Conservation (phyloP, 345 rosid species). For the Limnanthes douglasii region DNA sequence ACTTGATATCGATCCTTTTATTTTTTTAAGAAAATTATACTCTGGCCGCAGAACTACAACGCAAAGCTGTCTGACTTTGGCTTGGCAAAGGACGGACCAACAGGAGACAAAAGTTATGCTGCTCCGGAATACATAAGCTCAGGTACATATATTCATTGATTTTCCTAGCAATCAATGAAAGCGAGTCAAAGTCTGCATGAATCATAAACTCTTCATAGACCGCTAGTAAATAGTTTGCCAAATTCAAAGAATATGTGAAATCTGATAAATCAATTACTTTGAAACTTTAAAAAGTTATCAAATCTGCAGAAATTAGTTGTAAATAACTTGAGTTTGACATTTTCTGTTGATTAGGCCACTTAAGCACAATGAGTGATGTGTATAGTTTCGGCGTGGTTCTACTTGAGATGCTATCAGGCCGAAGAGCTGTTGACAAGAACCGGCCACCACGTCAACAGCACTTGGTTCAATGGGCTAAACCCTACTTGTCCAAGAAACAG, state of each 20-base stretch:
- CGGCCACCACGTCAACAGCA: conserved; percentile 38
- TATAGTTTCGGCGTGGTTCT: conserved; percentile 68
- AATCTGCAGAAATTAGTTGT: no score
- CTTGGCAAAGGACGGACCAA: conserved; percentile 89
- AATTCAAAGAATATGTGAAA: no score
- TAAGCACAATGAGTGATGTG: conserved; percentile 45
- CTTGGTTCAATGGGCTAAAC: conserved; percentile 71
- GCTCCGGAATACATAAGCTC: conserved; percentile 91
- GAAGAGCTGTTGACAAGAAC: conserved; percentile 31
- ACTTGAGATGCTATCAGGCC: conserved; percentile 48
- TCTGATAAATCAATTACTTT: no score
- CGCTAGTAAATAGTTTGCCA: no score
- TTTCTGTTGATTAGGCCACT: conserved; percentile 28
- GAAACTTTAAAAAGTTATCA: no score
- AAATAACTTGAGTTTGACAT: no score
- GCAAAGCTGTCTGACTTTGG: conserved; percentile 96
- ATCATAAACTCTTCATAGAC: no score
- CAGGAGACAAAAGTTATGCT: conserved; percentile 89
- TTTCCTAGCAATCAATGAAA: no score
- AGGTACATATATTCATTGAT: no score
- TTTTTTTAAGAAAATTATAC: no score
- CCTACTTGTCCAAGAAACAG: conserved; percentile 44
- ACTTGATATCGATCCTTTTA: no score
- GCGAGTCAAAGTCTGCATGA: no score
- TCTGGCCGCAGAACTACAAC: conserved; percentile 48